Percentiles rank a stretch among this genome's conserved stretches.
These are phyloP conservation scores for Arthrinium phaeospermum DNA, from an alignment of 2,329 filamentous ascomycete genomes.

Conservation along the genomic window DNA sequence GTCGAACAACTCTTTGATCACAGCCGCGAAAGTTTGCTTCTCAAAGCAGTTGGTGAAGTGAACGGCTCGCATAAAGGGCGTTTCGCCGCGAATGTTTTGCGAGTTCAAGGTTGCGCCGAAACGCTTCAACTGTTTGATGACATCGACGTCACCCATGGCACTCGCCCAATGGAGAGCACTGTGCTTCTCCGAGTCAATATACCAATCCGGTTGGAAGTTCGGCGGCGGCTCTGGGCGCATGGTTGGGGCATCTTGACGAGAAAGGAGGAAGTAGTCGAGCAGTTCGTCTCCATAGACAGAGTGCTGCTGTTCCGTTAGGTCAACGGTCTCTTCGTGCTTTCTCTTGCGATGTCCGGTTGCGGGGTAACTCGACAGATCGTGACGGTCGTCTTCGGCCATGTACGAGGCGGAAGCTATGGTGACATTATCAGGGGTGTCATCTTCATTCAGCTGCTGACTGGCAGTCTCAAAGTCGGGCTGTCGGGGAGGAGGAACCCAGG, in stretches of 20 bases:
- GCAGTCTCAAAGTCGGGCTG: constrained; percentile 63
- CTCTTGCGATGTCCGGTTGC: constrained; percentile 72
- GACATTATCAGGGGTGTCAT: constrained; percentile 82
- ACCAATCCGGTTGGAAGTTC: constrained; percentile 86
- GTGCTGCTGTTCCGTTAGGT: constrained; percentile 80
- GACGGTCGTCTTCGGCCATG: constrained; percentile 81
- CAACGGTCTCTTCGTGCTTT: constrained; percentile 70
- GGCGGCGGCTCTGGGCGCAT: constrained; percentile 78
- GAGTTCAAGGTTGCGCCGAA: constrained; percentile 78
- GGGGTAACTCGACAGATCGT: constrained; percentile 65
- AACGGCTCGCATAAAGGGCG: constrained; percentile 91
- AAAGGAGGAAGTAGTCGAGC: constrained; percentile 93
- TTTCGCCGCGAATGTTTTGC: constrained; percentile 78
- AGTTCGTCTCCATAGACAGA: constrained; percentile 91
- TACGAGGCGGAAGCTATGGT: constrained; percentile 86
- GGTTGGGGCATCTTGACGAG: constrained; percentile 77
- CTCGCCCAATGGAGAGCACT: constrained; percentile 97
- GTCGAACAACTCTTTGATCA: constrained; percentile 82
- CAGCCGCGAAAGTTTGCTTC: constrained; percentile 84
- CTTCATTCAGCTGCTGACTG: constrained; percentile 69
- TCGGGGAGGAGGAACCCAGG: constrained; percentile 9
- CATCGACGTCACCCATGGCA: constrained; percentile 93
- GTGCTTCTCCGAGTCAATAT: constrained; percentile 92
- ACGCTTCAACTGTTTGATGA: constrained; percentile 84
- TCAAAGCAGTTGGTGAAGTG: constrained; percentile 98